Evolutionary conservation across 805 yeast species (phyloP), one percentile per base, ranked within the genome.

Genomic region (Clavispora fructus): DNA sequence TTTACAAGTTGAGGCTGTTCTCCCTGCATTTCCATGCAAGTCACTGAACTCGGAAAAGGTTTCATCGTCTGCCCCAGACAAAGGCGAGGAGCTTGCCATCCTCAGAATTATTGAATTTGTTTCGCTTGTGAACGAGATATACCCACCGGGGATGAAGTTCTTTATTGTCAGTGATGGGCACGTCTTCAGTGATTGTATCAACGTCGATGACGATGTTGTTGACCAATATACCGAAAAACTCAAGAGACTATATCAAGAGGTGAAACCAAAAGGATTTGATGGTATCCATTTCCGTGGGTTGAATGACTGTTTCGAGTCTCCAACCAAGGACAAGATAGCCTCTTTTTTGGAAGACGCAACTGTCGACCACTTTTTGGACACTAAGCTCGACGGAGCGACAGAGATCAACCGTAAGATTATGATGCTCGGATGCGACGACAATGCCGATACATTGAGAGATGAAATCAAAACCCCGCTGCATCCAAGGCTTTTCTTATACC

Each of bases 11-110:
- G 81, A 79, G 58, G 77, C 80, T 12, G 81, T 79, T 8, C 63
- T 80, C 42, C 85, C 85, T 6, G 85, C 85, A 0, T 80, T 80
- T 50, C 85, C 85, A 9, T 80, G 85, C 55, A 80, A 80, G 57
- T 77, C 83, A 0, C 78, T 83, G n/a, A 80, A 80, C 53, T 45
- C 58, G 28, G 68, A 74, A 31, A 80, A 80, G 55, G 85, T 80
- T 4, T 64, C 69, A 32, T 73, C 77, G 6, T 47, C 57, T 16
- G 55, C 60, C 39, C 85, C 85, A 6, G 85, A 80, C 52, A 73
- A 72, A 59, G 85, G 85, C 31, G 67, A 69, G 42, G 65, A 57
- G 43, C 56, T 70, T 51, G 73, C 73, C 3, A 46, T 70, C 32
- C 46, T 40, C 12, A 57, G 65, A 35, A 58, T 70, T 42, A 61